Base-by-base conservation (phyloP, 768 basidiomycete species). In the Xerocomellus chrysenteron region DNA sequence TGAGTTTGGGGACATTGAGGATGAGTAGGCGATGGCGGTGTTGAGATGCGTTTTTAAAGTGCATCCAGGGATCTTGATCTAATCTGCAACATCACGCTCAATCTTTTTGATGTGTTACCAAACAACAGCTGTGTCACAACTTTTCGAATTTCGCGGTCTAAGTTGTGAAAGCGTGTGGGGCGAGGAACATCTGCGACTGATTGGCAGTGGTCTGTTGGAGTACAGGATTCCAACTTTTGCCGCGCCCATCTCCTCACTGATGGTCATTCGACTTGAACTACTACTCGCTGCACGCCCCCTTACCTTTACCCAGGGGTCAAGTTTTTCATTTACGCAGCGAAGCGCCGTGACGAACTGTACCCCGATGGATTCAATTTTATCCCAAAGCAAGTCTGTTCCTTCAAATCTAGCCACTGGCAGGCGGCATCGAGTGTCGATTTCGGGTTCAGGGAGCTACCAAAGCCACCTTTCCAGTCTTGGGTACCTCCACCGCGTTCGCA, bases 1-100 rank as follows among this genome's bases (percentile, higher is more conserved):
- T 66, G 92, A 94, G 74, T 89, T 90, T 67, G 92, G 92, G n/a
- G 92, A 94, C 70, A 80, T 93, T 13, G 90, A 91, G 61, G 91
- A 93, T 54, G 88, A 92, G 56, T 70, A 66, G 56, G 48, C 47
- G 47, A 39, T 10, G 52, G 47, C 14, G 53, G 46, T 32, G 51
- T 36, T 28, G 55, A 55, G 60, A 62, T 60, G 32, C 58, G 54
- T 66, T 48, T 54, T 60, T 54, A 36, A 47, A 42, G 58, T 59
- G 52, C 60, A 57, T 58, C 47, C 60, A 56, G 50, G 49, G 43
- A 33, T 41, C 16, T 49, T 41, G 48, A 63, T 65, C 58, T 65
- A 54, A 58, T 60, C 40, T 41, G 24, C 57, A 28, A 50, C 37
- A 33, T 45, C 42, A 24, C 19, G 6, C n/a, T 41, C 53, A 50